phyloP scores from a whole-genome alignment of 768 basidiomycete genomes.

The Hirschioporus abietinus region DNA sequence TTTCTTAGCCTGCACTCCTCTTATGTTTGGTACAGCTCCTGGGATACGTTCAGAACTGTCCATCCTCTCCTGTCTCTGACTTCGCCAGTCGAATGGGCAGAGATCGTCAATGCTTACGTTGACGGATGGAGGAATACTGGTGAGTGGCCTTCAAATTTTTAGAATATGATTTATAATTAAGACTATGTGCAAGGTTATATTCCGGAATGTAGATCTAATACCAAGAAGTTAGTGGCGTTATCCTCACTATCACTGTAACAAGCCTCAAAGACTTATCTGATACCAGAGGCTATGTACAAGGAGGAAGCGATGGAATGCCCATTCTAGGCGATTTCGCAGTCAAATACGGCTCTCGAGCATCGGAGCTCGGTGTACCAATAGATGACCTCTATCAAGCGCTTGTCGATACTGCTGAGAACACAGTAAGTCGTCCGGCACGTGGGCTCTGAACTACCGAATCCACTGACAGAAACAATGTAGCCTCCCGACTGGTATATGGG shows the following conservation, averaged over 20 bases:
- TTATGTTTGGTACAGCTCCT: slow-evolving; percentile 31
- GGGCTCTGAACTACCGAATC: neutral
- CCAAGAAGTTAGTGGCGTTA: slow-evolving; percentile 33
- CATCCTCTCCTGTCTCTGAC: slow-evolving; percentile 44
- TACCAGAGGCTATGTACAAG: slow-evolving; percentile 42
- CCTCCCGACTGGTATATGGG: slow-evolving; percentile 47
- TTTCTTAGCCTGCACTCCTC: slow-evolving; percentile 5
- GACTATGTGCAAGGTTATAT: slow-evolving; percentile 31
- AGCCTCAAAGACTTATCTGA: neutral
- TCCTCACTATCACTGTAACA: neutral
- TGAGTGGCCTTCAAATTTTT: slow-evolving; percentile 10
- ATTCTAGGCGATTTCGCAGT: slow-evolving; percentile 47
- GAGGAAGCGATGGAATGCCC: slow-evolving; percentile 46
- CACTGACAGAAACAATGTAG: slow-evolving; percentile 19
- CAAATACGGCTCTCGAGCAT: slow-evolving; percentile 35
- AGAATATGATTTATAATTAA: neutral
- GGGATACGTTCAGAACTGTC: slow-evolving; percentile 50
- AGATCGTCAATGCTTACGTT: slow-evolving; percentile 43
- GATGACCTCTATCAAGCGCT: slow-evolving; percentile 46
- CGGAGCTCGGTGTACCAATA: slow-evolving; percentile 35
- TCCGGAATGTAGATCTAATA: slow-evolving; percentile 46
- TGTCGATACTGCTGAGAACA: slow-evolving; percentile 47
- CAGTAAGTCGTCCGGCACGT: slow-evolving; percentile 26
- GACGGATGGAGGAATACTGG: slow-evolving; percentile 48
- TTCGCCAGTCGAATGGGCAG: slow-evolving; percentile 40